A percentile compares a stretch with the other conserved stretches of the same genome.
These are phyloP conservation scores for Sclerotinia glacialis DNA, from an alignment of 2,329 filamentous ascomycete genomes.

Conservation along the genomic window DNA sequence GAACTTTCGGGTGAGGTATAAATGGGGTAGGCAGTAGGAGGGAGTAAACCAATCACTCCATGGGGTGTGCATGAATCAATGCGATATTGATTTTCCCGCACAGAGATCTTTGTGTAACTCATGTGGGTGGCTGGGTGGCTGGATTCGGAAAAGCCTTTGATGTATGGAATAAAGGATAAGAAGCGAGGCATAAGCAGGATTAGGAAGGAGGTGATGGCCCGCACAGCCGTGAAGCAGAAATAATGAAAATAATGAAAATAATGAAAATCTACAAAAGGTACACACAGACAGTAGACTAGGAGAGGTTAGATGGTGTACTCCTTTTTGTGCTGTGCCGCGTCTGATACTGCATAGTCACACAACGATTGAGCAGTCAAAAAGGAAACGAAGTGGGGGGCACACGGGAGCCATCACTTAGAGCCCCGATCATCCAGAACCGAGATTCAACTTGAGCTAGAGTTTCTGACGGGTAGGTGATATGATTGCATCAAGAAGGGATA, in stretches of 20 bases:
- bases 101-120: constrained; percentile 18
- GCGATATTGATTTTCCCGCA: background rate
- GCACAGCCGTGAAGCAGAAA: background rate
- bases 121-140: constrained; percentile 22
- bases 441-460: constrained; percentile 10
- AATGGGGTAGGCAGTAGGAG: background rate
- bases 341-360: background rate
- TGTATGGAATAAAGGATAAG: background rate
- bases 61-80: constrained; percentile 9
- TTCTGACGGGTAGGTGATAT: background rate
- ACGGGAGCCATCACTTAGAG: constrained; percentile 2
- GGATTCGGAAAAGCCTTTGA: background rate
- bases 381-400: constrained; percentile 9
- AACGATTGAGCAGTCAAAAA: constrained; percentile 12
- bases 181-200: constrained; percentile 8
- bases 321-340: constrained; percentile 6
- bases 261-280: constrained; percentile 7
- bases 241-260: constrained; percentile 1
- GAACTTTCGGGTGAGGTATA: background rate
- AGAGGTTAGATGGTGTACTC: no score
- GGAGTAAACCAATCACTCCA: background rate
- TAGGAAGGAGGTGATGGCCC: constrained; percentile 5
- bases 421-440: constrained; percentile 6
- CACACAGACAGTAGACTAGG: background rate
- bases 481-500: background rate